A percentile compares a stretch with the other conserved stretches of the same genome.
phyloP scores from a whole-genome alignment of 1,284 basidiomycete species.

The Leccinum pallidistipes region DNA sequence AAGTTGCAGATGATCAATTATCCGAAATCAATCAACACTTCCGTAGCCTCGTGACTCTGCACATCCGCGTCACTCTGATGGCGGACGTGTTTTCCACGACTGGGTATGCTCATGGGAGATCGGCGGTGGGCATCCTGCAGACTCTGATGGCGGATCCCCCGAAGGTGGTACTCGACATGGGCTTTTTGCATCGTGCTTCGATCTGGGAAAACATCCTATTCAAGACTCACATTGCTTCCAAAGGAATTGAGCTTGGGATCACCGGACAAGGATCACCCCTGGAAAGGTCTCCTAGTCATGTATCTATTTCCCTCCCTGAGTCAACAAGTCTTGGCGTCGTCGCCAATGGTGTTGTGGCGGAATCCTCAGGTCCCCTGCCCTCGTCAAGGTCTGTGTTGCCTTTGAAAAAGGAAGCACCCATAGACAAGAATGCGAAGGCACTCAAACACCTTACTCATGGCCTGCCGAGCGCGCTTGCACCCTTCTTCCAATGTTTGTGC shows the following conservation, averaged over 20 bases:
- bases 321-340: constrained; percentile 31
- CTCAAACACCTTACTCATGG: constrained; percentile 82
- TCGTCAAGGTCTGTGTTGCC: constrained; percentile 27
- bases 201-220: constrained; percentile 87
- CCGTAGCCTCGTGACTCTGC: constrained; percentile 75
- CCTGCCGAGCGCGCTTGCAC: constrained; percentile 75
- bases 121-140: constrained; percentile 75
- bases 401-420: constrained; percentile 45
- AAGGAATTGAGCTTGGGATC: constrained; percentile 47
- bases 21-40: constrained; percentile 66
- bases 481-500: constrained; percentile 84
- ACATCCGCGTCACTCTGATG: constrained; percentile 80
- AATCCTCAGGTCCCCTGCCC: constrained; percentile 25
- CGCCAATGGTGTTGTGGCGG: constrained; percentile 43
- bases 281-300: constrained; percentile 45
- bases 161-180: constrained; percentile 74
- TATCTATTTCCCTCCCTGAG: constrained; percentile 41
- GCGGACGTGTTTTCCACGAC: constrained; percentile 90
- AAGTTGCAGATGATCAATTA: constrained; percentile 48
- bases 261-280: constrained; percentile 44
- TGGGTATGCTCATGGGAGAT: constrained; percentile 80
- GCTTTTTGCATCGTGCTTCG: constrained; percentile 79
- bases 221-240: constrained; percentile 56
- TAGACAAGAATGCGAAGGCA: constrained; percentile 71
- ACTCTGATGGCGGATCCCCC: constrained; percentile 69